Percentiles rank a stretch among this genome's conserved stretches.
These are phyloP conservation scores for Metarhizium anisopliae DNA, from an alignment of 2,329 filamentous ascomycete species.

Conservation along the genomic window DNA sequence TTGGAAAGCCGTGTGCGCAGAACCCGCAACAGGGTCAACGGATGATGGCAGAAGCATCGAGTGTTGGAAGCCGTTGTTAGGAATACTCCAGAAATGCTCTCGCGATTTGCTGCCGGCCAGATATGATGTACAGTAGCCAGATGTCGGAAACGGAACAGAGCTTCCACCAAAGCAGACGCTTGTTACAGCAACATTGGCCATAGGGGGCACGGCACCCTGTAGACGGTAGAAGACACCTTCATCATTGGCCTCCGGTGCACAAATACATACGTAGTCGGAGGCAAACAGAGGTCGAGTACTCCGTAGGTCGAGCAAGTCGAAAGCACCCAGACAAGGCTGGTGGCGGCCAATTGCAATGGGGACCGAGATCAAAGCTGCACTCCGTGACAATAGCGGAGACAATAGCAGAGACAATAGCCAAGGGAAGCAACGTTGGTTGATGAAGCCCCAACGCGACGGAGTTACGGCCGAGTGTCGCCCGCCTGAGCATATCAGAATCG, in stretches of 20 bases:
- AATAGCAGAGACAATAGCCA: slow-evolving; percentile 5
- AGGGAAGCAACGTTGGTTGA: not conserved
- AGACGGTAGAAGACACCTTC: not conserved
- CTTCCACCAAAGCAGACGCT: too few species aligned
- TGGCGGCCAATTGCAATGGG: not conserved
- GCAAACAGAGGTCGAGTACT: not conserved
- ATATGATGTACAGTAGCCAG: not conserved
- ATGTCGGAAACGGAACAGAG: too few species aligned
- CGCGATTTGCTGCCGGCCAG: not conserved
- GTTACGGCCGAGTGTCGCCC: not conserved
- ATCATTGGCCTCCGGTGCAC: not conserved
- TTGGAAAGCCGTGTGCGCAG: too few species aligned
- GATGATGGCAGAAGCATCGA: too few species aligned
- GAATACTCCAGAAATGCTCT: too few species aligned
- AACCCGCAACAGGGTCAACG: too few species aligned
- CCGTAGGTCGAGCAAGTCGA: not conserved
- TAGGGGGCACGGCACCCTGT: not conserved
- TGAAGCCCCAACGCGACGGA: not conserved
- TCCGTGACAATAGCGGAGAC: slow-evolving; percentile 4
- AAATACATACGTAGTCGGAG: too few species aligned
- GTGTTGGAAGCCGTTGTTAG: too few species aligned
- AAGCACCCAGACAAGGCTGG: not conserved
- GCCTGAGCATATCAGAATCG: not conserved
- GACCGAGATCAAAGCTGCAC: not conserved
- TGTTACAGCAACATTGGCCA: not conserved